Base-by-base conservation (phyloP, 2,329 filamentous ascomycete species). In the Samsoniella hepiali region DNA sequence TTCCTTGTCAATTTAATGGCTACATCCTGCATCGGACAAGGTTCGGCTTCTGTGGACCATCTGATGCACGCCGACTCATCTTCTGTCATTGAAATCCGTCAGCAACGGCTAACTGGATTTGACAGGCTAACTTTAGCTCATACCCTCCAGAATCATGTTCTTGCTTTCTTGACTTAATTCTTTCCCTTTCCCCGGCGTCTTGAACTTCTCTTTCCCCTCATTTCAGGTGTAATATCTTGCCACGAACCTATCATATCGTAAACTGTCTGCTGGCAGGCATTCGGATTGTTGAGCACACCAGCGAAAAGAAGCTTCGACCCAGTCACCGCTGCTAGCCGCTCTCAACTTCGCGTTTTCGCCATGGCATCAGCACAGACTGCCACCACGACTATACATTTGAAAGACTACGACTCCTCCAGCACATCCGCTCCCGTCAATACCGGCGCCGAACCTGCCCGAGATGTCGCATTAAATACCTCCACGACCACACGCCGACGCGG, bases 1-100 rank as follows among this genome's bases (percentile, higher is more conserved):
- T 22, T 22, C 17, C 7, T 32, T 36, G 32, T 32, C 50, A 22
- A 38, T 53, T 32, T 32, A 22, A 38, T 53, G 22, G 34, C 51
- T 55, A 34, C 13, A 55, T 40, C 22, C 32, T 36, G 0, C 29
- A 11, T 13, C 55, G 55, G 55, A 45, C 29, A 32, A 34, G 55
- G 17, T 34, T 57, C 55, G 55, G 55, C 55, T 58, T 58, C 34
- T 58, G 55, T 58, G 55, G 55, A 10, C 55, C 55, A 34, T 47
- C 7, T 34, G 40, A 47, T 58, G 55, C 55, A 58, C 40, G 22
- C 47, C 55, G 55, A 58, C 55, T 36, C 55, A 58, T 58, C 40
- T 45, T 45, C 40, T 47, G 55, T 57, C 55, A 57, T 34, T 40
- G 9, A 32, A 32, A 31, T 34, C 55, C 40, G 55, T 58, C 55